A percentile compares a stretch with the other conserved stretches of the same genome.
phyloP scores from a whole-genome alignment of 306 rosid species.

The Vicia villosa region DNA sequence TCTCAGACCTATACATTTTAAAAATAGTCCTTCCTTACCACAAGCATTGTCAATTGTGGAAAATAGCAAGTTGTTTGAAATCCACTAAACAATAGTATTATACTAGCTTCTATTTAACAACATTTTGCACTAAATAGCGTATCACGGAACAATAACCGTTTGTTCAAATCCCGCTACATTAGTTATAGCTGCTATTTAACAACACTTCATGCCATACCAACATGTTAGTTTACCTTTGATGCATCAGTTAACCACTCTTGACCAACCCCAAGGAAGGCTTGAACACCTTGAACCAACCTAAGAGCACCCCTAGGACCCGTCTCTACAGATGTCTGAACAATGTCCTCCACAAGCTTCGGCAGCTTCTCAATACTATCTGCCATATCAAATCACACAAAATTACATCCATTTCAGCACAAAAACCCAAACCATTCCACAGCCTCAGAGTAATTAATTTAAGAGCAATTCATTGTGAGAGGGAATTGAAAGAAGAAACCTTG shows the following conservation, averaged over 20 bases:
- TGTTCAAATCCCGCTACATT: neutral
- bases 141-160: neutral
- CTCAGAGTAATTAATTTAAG: neutral
- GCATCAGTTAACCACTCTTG: constrained; percentile 87
- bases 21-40: constrained; percentile 9
- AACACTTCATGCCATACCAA: neutral
- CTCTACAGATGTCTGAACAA: constrained; percentile 73
- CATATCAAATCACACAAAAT: constrained; percentile 28
- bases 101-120: neutral
- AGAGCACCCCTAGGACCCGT: constrained; percentile 92
- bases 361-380: constrained; percentile 69
- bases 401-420: neutral
- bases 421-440: neutral
- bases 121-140: neutral
- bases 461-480: neutral
- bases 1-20: constrained; percentile 12
- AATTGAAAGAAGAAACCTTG: constrained; percentile 50
- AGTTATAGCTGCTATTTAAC: neutral
- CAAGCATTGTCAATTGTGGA: neutral
- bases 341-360: constrained; percentile 92
- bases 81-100: neutral
- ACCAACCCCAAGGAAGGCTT: constrained; percentile 86
- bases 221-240: constrained; percentile 54
- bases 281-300: constrained; percentile 87
- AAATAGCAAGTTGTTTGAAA: neutral